Evolutionary conservation across 1,284 basidiomycete genomes (phyloP).

Genomic region (Microbotryomycetes sp.): DNA sequence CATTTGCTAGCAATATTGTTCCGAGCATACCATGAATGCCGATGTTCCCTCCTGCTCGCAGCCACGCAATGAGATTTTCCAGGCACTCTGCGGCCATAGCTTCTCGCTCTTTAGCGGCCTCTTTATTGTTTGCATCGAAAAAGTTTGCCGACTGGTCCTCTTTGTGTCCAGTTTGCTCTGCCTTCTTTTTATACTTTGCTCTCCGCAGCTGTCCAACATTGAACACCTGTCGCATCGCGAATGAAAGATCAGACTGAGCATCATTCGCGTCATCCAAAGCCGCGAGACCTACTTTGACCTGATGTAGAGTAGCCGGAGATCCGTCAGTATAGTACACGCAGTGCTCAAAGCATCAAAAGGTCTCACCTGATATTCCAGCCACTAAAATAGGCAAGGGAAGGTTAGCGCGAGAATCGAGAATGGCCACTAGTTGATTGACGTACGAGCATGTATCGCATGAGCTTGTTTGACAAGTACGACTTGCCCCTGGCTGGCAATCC

Average conservation of each 20-base stretch:
- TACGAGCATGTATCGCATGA: slow-evolving; percentile 70
- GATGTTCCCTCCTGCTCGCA: slow-evolving; percentile 84
- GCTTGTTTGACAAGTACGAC: slow-evolving; percentile 75
- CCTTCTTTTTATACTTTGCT: slow-evolving; percentile 70
- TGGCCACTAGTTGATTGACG: slow-evolving; percentile 33
- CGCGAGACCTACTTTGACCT: slow-evolving; percentile 21
- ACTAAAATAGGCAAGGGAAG: slow-evolving; percentile 49
- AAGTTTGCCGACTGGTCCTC: slow-evolving; percentile 88
- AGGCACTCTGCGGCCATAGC: slow-evolving; percentile 83
- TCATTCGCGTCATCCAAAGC: background rate
- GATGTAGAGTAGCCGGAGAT: background rate
- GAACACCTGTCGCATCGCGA: slow-evolving; percentile 61
- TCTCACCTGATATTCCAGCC: slow-evolving; percentile 98
- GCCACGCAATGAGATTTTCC: slow-evolving; percentile 90
- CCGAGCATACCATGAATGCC: slow-evolving; percentile 92
- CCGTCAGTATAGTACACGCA: background rate
- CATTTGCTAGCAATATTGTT: no score
- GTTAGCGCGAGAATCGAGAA: background rate
- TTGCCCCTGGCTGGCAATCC: slow-evolving; percentile 76
- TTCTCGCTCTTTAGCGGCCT: slow-evolving; percentile 72
- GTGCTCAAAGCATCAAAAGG: slow-evolving; percentile 42
- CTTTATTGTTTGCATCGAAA: slow-evolving; percentile 79
- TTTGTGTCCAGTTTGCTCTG: slow-evolving; percentile 62
- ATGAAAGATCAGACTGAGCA: background rate
- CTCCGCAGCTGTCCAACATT: slow-evolving; percentile 94